These are phyloP conservation scores for Apiospora malaysiana DNA, from an alignment of 2,329 filamentous ascomycete species.

Conservation along the genomic window DNA sequence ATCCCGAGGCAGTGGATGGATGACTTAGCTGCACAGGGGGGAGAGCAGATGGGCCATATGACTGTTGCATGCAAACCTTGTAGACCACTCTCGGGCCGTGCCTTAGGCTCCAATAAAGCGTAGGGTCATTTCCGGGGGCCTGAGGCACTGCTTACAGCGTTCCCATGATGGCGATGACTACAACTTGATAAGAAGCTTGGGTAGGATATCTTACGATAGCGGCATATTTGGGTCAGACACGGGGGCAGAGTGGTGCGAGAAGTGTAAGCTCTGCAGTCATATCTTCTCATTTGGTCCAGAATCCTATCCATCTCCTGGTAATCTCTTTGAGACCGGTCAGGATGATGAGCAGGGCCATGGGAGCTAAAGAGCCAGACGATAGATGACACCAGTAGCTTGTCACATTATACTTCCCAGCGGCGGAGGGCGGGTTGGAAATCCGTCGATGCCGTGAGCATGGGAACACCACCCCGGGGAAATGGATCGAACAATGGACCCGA, in stretches of 20 bases:
- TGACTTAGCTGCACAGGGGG: neutral
- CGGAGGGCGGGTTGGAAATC: neutral
- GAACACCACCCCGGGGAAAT: neutral
- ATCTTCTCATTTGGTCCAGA: neutral
- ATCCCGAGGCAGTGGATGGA: neutral
- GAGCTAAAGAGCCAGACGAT: neutral
- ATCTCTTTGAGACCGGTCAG: neutral
- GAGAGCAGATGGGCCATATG: neutral
- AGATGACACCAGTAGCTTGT: neutral
- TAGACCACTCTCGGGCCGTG: constrained; percentile 7
- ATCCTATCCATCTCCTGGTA: neutral
- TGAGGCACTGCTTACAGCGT: neutral
- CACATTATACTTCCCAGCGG: neutral
- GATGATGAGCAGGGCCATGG: neutral
- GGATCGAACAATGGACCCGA: neutral
- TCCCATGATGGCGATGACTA: neutral
- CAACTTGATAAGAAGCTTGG: neutral
- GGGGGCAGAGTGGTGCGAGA: no score
- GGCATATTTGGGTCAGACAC: neutral
- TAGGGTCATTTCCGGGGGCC: neutral
- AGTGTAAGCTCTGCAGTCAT: neutral
- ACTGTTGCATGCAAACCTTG: neutral
- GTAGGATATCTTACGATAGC: neutral
- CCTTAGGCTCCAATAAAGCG: constrained; percentile 10
- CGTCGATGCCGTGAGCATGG: neutral